Conservation (phyloP, 2,329 filamentous ascomycete genomes). For the Magnaporthiopsis rhizophila region DNA sequence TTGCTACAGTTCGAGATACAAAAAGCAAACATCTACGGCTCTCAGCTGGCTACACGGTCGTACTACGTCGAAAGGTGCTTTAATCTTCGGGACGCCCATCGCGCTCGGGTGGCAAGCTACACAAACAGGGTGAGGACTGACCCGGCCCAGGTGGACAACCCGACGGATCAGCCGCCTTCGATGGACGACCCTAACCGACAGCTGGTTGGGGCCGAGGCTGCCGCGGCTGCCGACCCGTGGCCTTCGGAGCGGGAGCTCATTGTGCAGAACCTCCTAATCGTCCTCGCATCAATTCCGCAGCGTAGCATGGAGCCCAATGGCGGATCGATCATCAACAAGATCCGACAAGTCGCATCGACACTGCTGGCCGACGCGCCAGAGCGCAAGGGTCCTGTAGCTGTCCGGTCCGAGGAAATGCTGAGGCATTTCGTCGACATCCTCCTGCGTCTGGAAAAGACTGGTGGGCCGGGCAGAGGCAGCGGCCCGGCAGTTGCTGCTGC, state of each 20-base stretch:
- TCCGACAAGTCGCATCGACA: slow-evolving; percentile 75
- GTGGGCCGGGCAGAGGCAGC: slow-evolving; percentile 14
- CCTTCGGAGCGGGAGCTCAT: slow-evolving; percentile 71
- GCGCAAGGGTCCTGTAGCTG: slow-evolving; percentile 41
- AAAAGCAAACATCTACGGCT: slow-evolving; percentile 83
- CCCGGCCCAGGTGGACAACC: neutral
- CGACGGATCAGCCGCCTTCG: neutral
- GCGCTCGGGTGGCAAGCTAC: neutral
- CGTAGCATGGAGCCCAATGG: slow-evolving; percentile 73
- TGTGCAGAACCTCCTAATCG: slow-evolving; percentile 66
- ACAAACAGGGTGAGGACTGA: neutral
- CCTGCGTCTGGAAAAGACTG: slow-evolving; percentile 62
- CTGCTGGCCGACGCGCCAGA: slow-evolving; percentile 54
- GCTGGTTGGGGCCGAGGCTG: neutral
- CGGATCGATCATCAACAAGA: slow-evolving; percentile 66
- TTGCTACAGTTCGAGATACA: slow-evolving; percentile 78
- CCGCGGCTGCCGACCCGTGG: slow-evolving; percentile 43
- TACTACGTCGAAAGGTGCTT: slow-evolving; percentile 85
- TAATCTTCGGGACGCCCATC: slow-evolving; percentile 53
- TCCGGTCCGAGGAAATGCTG: slow-evolving; percentile 62
- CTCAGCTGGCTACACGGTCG: slow-evolving; percentile 71
- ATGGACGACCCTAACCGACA: neutral
- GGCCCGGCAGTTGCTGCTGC: neutral
- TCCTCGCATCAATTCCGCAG: slow-evolving; percentile 71
- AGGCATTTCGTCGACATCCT: slow-evolving; percentile 66